Evolutionary conservation across 106 monocot species (phyloP).

Genomic region (Dioscorea alata): DNA sequence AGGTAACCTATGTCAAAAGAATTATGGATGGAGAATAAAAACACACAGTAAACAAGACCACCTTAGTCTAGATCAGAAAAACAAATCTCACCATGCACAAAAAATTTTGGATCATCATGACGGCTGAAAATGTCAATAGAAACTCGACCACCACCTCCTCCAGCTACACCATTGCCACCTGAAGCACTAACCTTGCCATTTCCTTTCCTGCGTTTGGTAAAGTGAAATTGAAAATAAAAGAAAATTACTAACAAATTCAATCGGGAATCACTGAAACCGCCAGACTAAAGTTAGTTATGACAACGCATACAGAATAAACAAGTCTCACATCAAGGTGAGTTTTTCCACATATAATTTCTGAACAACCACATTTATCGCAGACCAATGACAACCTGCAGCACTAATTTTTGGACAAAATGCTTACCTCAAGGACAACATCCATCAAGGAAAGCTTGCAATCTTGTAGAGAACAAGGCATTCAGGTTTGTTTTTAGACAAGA

Average conservation of each 20-base stretch:
- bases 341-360: neutral
- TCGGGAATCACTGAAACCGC: neutral
- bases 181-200: slow-evolving; percentile 90
- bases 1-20: too few relatives aligned
- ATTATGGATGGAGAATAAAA: neutral
- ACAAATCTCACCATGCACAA: slow-evolving; percentile 65
- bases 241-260: neutral
- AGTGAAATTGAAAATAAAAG: neutral
- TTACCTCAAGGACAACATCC: too few relatives aligned
- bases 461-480: too few relatives aligned
- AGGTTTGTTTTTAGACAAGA: too few relatives aligned
- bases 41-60: neutral
- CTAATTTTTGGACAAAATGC: too few relatives aligned
- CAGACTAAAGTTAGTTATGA: neutral
- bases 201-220: slow-evolving; percentile 57
- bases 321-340: neutral
- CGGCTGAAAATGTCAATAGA: slow-evolving; percentile 85
- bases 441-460: too few relatives aligned
- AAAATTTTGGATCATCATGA: slow-evolving; percentile 75
- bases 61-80: neutral
- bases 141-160: slow-evolving; percentile 94
- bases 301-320: neutral
- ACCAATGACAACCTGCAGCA: too few relatives aligned
- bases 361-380: neutral
- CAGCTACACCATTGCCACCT: slow-evolving; percentile 87